phyloP scores from a whole-genome alignment of 768 basidiomycete species.

The Trametes cingulata region DNA sequence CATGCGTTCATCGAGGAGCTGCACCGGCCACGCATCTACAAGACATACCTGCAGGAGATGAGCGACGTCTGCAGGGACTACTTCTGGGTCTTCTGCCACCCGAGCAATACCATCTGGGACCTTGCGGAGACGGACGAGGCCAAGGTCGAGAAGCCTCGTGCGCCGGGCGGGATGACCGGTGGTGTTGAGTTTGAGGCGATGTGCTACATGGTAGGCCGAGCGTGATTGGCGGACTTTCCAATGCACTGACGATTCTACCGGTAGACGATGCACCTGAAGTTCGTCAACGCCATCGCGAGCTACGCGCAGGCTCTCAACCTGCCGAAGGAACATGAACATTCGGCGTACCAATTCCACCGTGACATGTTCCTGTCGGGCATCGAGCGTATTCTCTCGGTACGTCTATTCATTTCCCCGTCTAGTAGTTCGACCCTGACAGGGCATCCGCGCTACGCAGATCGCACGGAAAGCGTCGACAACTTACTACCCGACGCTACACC shows the following conservation, averaged over 20 bases:
- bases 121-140: conserved; percentile 80
- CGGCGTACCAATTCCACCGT: conserved; percentile 78
- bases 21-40: conserved; percentile 73
- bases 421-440: conserved; percentile 1
- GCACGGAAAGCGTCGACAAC: conserved; percentile 92
- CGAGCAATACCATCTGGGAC: conserved; percentile 89
- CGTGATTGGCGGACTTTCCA: background rate
- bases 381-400: conserved; percentile 86
- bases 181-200: conserved; percentile 99
- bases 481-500: conserved; percentile 93
- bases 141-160: conserved; percentile 85
- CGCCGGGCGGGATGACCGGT: conserved; percentile 97
- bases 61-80: conserved; percentile 91
- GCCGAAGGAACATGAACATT: conserved; percentile 68
- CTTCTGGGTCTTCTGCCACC: conserved; percentile 97
- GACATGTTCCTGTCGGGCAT: conserved; percentile 91
- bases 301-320: conserved; percentile 64
- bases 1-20: conserved; percentile 81
- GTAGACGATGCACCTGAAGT: conserved; percentile 85
- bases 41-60: conserved; percentile 79
- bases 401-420: conserved; percentile 26
- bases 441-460: conserved; percentile 51
- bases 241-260: background rate
- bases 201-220: conserved; percentile 80
- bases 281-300: conserved; percentile 79